Conservation (phyloP, 78 protist species). For the Dictyostelium brefeldianum region DNA sequence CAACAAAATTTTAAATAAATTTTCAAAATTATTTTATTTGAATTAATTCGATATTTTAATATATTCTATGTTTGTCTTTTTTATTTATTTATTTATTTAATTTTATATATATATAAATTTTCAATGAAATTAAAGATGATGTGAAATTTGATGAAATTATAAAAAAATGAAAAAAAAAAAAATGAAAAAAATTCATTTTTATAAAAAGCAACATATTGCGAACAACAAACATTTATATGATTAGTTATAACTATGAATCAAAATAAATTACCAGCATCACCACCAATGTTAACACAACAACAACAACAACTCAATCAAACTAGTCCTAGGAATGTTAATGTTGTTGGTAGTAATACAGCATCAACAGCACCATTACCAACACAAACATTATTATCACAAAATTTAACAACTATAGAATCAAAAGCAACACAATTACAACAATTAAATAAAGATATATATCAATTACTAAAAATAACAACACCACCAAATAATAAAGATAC, state of each 20-base stretch:
- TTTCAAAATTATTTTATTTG: no score
- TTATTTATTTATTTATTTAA: no score
- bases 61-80: no score
- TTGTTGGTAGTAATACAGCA: background rate
- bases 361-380: background rate
- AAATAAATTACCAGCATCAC: no score
- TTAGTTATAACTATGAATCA: no score
- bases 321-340: no score
- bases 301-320: conserved; percentile 27
- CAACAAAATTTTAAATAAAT: no score
- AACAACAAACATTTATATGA: no score
- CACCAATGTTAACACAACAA: background rate
- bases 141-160: no score
- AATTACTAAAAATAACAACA: background rate
- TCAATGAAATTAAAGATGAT: no score
- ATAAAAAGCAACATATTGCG: background rate
- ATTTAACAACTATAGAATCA: background rate
- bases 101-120: no score
- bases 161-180: background rate
- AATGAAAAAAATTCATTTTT: background rate
- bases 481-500: background rate
- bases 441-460: conserved; percentile 12
- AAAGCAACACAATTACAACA: conserved; percentile 7
- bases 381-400: background rate
- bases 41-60: no score